Evolutionary conservation across 768 basidiomycete species (phyloP), one percentile per base, ranked within the genome.

Genomic region (Tylopilus sp.): DNA sequence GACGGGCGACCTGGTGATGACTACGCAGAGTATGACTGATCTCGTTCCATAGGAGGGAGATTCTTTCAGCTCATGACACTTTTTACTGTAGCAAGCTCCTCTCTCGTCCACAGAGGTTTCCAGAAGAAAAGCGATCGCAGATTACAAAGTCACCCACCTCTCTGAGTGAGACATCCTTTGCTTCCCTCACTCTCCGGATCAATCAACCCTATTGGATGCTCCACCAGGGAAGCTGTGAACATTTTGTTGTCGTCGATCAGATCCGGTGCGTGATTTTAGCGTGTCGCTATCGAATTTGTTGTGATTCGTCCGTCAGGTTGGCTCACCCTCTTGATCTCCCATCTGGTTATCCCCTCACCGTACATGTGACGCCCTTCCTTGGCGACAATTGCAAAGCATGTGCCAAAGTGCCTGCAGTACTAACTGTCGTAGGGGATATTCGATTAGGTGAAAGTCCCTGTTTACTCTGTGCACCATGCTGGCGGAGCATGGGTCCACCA

Each of bases 191-290:
- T 4, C 67, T 92, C 21, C 78, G 84, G 29, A 66, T 89, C 33
- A 80, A 88, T 58, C 77, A 86, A 61, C 92, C 92, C 1, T 92
- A 93, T 58, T 90, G 87, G 83, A 71, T 92, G 50, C 72, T 92
- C 17, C 91, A 93, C 62, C 78, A 79, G 49, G 91, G 90, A 30
- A 86, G 82, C 60, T 93, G 91, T 63, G 89, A 92, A 59, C 91
- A 93, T 62, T 88, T 85, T 64, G 58, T 91, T 21, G 78, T 86
- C 21, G 56, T 92, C 34, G 83, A 89, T 54, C 79, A 87, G 56
- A 84, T 93, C 55, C 78, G 92, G 91, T 82, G 60, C 37, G 29
- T 25, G 29, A 16, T 43, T 47, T 24, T 51, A 30, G 22, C 17
- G 5, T 40, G 10, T 29, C 17, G 29, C 16, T 24, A 10, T 45